Evolutionary conservation across 169 alveolate genomes (phyloP), one percentile per base, ranked within the genome.

Genomic region (Cystoisospora suis): DNA sequence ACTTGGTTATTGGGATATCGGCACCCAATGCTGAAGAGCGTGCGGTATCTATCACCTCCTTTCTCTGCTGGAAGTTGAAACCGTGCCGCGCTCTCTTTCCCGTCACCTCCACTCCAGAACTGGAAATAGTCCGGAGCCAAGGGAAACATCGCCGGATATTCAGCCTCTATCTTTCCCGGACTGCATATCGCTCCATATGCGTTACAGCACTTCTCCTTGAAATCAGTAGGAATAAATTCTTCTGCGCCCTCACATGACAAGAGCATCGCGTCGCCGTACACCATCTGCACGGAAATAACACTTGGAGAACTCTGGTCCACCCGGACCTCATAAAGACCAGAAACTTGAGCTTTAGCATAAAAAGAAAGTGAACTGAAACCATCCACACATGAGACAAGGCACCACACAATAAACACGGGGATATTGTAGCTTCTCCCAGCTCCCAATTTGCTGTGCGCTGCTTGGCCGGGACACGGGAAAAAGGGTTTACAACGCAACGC

Each of bases 11-110:
- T 3, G 12, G 38, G 45, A n/a, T 27, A 15, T n/a, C 9, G 36
- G n/a, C 77, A 65, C 20, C 77, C 77, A 4, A 65, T 36, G 77
- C 77, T 65, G 77, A 65, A 65, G 0, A 36, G 77, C 77, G 38
- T n/a, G n/a, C 34, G 27, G 42, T 65, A 65, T 36, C 77, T 36
- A n/a, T 65, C 34, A 7, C 77, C 77, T 1, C 34, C 34, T 44
- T 12, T n/a, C 15, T 17, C 6, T n/a, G 77, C 45, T 32, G 77
- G 77, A 7, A 65, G 77, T 36, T 2, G 3, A n/a, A 65, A 65
- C 77, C 0, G n/a, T 20, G 77, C 77, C n/a, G 77, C n/a, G 34
- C 45, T 27, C 36, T 2, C 34, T 12, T 32, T 27, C 23, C 44
- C 77, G n/a, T 65, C 44, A 20, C 77, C 77, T 65, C 42, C 77